phyloP scores from a whole-genome alignment of 176 grass and related monocot species.

The Thinopyrum elongatum region DNA sequence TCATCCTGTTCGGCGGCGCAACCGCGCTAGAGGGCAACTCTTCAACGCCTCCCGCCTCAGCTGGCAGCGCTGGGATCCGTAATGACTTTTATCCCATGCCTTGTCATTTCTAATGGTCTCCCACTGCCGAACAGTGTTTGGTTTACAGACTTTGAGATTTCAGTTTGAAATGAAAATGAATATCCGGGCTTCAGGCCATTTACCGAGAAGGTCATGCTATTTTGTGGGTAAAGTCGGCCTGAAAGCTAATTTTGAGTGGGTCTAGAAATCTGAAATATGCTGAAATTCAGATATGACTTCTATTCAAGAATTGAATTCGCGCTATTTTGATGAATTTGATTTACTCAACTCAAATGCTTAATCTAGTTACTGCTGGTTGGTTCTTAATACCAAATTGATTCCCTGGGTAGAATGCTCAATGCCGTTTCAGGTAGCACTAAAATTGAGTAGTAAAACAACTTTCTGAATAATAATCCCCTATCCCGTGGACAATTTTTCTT shows the following conservation, averaged over 20 bases:
- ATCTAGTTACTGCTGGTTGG: background rate
- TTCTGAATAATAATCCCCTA: background rate
- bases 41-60: conserved; percentile 68
- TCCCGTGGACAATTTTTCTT: background rate
- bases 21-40: conserved; percentile 96
- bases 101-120: conserved; percentile 20
- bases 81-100: conserved; percentile 43
- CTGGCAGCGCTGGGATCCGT: conserved; percentile 92
- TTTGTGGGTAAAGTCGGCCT: background rate
- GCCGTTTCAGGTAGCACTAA: background rate
- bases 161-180: conserved; percentile 16
- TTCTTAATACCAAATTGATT: conserved; percentile 8
- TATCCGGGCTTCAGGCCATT: background rate
- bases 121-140: background rate
- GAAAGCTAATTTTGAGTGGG: background rate
- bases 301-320: background rate
- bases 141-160: background rate
- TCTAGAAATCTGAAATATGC: background rate
- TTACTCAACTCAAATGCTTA: background rate
- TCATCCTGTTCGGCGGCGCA: conserved; percentile 90
- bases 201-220: background rate
- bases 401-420: background rate
- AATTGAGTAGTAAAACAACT: background rate
- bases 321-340: background rate
- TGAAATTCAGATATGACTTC: conserved; percentile 7